phyloP scores from a whole-genome alignment of 2,329 filamentous ascomycete species.

The Coniosporium tulheliwenetii region DNA sequence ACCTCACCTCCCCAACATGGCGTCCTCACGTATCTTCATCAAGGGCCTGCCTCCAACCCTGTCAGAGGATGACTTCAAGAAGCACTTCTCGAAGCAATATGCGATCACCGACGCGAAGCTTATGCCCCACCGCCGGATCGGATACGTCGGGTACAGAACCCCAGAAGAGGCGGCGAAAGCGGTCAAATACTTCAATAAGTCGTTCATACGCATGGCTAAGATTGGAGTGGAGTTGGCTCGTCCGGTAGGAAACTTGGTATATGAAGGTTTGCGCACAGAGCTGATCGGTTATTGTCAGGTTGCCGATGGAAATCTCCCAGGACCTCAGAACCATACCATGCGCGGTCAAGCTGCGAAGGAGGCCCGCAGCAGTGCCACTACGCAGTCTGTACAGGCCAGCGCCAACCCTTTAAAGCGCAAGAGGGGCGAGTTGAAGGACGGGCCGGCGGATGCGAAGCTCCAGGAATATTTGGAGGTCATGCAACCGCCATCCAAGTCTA shows the following conservation, averaged over 20 bases:
- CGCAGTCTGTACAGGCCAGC: neutral
- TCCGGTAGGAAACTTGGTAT: slow-evolving; percentile 40
- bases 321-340: neutral
- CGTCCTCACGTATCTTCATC: slow-evolving; percentile 62
- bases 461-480: slow-evolving; percentile 78
- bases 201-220: slow-evolving; percentile 91
- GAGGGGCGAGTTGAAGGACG: slow-evolving; percentile 35
- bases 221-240: slow-evolving; percentile 78
- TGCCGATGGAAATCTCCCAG: slow-evolving; percentile 2
- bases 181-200: slow-evolving; percentile 87
- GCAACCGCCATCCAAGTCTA: slow-evolving; percentile 49
- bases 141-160: slow-evolving; percentile 86
- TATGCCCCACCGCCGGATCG: slow-evolving; percentile 77
- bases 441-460: slow-evolving; percentile 57
- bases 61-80: slow-evolving; percentile 69
- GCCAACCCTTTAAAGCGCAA: slow-evolving; percentile 49
- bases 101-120: slow-evolving; percentile 85
- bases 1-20: slow-evolving; percentile 26
- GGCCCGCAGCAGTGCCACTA: too few species aligned
- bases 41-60: slow-evolving; percentile 70
- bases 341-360: too few species aligned
- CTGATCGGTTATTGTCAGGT: neutral
- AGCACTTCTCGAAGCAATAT: slow-evolving; percentile 68
- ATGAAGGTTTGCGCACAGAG: neutral
- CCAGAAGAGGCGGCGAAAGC: slow-evolving; percentile 66